phyloP scores from a whole-genome alignment of 345 rosid species.

The Camelina neglecta region DNA sequence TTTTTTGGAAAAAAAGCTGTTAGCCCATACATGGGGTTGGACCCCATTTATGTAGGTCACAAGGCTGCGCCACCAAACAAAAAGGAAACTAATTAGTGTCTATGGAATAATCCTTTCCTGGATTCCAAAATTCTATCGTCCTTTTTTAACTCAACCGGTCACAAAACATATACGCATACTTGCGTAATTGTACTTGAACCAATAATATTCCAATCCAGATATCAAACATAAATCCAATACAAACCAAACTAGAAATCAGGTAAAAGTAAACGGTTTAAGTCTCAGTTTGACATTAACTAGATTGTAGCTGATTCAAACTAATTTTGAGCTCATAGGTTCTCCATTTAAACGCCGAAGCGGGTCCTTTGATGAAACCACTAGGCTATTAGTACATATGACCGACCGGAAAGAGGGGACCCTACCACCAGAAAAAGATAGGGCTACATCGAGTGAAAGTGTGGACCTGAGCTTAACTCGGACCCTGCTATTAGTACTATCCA shows the following conservation, averaged over 20 bases:
- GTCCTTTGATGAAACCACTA: slow-evolving; percentile 9
- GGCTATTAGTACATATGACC: background rate
- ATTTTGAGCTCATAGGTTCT: background rate
- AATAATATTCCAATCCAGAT: background rate
- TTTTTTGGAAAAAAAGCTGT: slow-evolving; percentile 20
- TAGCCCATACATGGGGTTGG: slow-evolving; percentile 41
- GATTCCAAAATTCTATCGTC: slow-evolving; percentile 43
- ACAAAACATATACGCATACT: background rate
- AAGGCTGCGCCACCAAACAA: slow-evolving; percentile 44
- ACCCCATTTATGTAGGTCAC: slow-evolving; percentile 44
- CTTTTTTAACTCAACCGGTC: slow-evolving; percentile 3
- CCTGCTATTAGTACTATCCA: slow-evolving; percentile 23
- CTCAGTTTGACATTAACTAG: background rate
- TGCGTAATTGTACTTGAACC: background rate
- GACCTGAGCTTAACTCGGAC: slow-evolving; percentile 32
- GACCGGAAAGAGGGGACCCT: slow-evolving; percentile 35
- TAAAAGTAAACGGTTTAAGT: background rate
- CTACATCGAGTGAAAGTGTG: slow-evolving; percentile 29
- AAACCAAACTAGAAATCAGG: background rate
- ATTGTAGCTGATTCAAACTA: slow-evolving; percentile 1
- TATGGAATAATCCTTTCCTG: slow-evolving; percentile 37
- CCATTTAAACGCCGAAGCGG: slow-evolving; percentile 3
- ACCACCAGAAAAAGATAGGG: slow-evolving; percentile 38
- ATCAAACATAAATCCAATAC: background rate
- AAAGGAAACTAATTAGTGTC: slow-evolving; percentile 24